These are phyloP conservation scores for Clonostachys rhizophaga DNA, from an alignment of 2,329 filamentous ascomycete genomes.

Conservation along the genomic window DNA sequence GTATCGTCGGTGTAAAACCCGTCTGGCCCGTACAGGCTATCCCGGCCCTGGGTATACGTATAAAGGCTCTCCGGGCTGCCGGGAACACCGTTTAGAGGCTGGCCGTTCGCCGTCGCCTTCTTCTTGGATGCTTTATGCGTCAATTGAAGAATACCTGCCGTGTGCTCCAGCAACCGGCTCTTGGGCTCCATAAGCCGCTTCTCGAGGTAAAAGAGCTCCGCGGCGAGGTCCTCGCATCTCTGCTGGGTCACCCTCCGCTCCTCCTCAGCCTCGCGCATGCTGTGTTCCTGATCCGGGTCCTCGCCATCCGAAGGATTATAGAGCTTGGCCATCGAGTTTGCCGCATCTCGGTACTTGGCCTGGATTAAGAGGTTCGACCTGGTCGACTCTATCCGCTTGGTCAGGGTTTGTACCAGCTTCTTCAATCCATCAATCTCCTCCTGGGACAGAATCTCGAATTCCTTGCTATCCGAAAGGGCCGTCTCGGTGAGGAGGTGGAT, in stretches of 20 bases:
- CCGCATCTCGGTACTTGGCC: slow-evolving; percentile 90
- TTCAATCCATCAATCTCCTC: slow-evolving; percentile 91
- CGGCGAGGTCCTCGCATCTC: slow-evolving; percentile 80
- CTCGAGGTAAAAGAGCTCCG: slow-evolving; percentile 76
- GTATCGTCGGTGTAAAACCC: slow-evolving; percentile 72
- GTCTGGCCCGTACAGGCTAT: slow-evolving; percentile 48
- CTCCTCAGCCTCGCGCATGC: slow-evolving; percentile 59
- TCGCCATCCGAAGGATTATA: slow-evolving; percentile 57
- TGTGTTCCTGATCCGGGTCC: slow-evolving; percentile 41
- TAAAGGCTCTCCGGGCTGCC: slow-evolving; percentile 76
- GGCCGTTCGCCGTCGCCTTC: slow-evolving; percentile 31
- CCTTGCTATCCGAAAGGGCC: slow-evolving; percentile 80
- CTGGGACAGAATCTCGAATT: slow-evolving; percentile 80
- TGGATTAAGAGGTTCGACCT: slow-evolving; percentile 83
- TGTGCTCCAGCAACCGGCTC: slow-evolving; percentile 77
- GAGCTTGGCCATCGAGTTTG: slow-evolving; percentile 77
- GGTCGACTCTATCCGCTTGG: slow-evolving; percentile 74
- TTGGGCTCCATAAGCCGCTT: slow-evolving; percentile 72
- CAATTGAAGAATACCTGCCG: slow-evolving; percentile 85
- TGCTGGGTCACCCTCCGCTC: slow-evolving; percentile 71
- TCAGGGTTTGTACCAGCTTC: slow-evolving; percentile 72
- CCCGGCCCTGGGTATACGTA: slow-evolving; percentile 58
- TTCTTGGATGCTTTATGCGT: slow-evolving; percentile 76
- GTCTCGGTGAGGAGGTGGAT: slow-evolving; percentile 93
- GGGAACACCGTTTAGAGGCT: slow-evolving; percentile 54